Base-by-base conservation (phyloP, 2,329 filamentous ascomycete genomes). In the Aspergillus carbonarius region DNA sequence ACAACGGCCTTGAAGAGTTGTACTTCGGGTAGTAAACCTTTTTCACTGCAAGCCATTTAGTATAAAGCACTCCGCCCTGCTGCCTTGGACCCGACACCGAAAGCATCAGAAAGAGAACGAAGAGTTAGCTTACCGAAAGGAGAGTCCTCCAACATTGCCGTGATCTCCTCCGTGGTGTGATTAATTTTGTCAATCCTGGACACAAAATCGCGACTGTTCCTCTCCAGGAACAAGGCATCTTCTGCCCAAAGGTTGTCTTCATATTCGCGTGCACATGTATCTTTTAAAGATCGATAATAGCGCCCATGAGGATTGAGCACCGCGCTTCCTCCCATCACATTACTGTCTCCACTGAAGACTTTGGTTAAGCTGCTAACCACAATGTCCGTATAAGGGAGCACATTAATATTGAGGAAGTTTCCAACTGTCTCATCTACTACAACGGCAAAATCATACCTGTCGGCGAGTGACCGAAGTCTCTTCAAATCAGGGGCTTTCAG, bases 361-460 rank as follows among this genome's bases (percentile, higher is more conserved):
- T 99, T 99, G 50, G 95, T 98, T 59, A 99, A 81, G 72, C 91
- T 96, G 80, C 91, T 96, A 57, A 96, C 93, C 5, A 98, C 91
- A 15, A 98, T 83, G 75, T 99, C 95, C 60, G 92, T 91, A 70
- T 88, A 90, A 2, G 89, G 91, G 5, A 99, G 83, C 4, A 99
- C 91, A 72, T 98, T 92, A 68, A 97, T 88, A 72, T 99, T 99
- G 71, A 96, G 87, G 72, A 97, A 96, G 57, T 95, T 99, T 66
- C 93, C 93, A 60, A 99, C 91, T 0, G 95, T 98, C 76, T 99
- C 95, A 75, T 99, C 95, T 2, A 99, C 85, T 2, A 98, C 90
- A 12, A 98, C 87, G 20, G 88, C 89, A 72, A 99, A 98, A 70
- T 90, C 89, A 75, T 92, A 96, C 63, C 85, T 82, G 71, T 96